A percentile compares a stretch with the other conserved stretches of the same genome.
phyloP scores from a whole-genome alignment of 176 grass and related monocot genomes.

The Alopecurus myosuroides region DNA sequence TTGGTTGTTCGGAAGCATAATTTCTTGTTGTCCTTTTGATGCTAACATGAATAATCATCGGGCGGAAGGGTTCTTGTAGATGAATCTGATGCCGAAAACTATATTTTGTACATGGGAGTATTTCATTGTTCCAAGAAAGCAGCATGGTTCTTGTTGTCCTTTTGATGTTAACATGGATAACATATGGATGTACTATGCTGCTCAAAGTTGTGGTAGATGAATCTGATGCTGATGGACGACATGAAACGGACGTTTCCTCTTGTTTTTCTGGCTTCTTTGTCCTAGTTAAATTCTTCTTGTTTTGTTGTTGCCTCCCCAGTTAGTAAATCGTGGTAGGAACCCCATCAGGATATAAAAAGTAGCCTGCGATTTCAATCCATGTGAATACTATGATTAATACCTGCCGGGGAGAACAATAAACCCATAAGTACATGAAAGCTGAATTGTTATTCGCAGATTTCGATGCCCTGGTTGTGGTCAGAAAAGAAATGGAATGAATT shows the following conservation, averaged over 20 bases:
- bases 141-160: background rate
- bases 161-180: background rate
- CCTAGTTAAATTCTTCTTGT: background rate
- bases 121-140: too few relatives aligned
- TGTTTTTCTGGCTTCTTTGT: background rate
- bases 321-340: background rate
- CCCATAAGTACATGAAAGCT: background rate
- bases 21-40: too few relatives aligned
- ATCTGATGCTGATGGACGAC: background rate
- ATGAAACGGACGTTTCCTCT: background rate
- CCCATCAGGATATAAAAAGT: background rate
- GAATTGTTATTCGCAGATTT: background rate
- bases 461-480: too few relatives aligned
- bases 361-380: background rate
- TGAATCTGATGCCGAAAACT: too few relatives aligned
- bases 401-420: background rate
- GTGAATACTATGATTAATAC: background rate
- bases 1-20: too few relatives aligned
- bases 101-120: too few relatives aligned
- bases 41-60: too few relatives aligned
- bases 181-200: background rate
- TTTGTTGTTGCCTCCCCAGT: background rate
- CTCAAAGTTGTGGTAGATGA: background rate
- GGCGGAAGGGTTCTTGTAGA: too few relatives aligned
- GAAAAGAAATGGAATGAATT: too few relatives aligned